Evolutionary conservation across 2,329 filamentous ascomycete species (phyloP).

Genomic region (Arthroderma sp.): DNA sequence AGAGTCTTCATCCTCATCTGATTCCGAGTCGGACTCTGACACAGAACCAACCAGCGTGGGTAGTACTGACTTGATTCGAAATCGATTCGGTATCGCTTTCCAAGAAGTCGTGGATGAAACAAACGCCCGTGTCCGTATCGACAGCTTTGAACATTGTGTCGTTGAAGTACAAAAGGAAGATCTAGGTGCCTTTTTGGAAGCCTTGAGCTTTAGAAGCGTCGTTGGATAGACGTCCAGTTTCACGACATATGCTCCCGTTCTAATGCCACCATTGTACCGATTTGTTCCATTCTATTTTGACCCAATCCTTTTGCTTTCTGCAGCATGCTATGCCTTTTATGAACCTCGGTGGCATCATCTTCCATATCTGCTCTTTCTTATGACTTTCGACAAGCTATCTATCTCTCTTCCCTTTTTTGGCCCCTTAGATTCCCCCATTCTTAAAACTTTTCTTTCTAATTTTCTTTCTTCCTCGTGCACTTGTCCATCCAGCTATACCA

Average conservation of each 20-base stretch:
- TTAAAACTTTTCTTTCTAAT: background rate
- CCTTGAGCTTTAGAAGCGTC: slow-evolving; percentile 80
- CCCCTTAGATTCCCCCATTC: background rate
- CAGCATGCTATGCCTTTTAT: background rate
- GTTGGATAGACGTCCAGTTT: slow-evolving; percentile 35
- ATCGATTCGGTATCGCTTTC: slow-evolving; percentile 88
- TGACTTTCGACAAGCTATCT: too few species aligned
- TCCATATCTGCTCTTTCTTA: background rate
- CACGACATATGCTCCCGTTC: background rate
- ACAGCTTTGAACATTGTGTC: slow-evolving; percentile 94
- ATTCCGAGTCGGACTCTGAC: slow-evolving; percentile 24
- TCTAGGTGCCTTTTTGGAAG: slow-evolving; percentile 77
- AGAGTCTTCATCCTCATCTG: slow-evolving; percentile 43
- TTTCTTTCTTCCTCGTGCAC: background rate
- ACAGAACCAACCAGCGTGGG: slow-evolving; percentile 43
- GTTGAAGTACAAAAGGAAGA: slow-evolving; percentile 98
- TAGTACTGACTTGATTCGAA: slow-evolving; percentile 57
- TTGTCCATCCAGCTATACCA: background rate
- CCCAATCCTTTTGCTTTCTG: background rate
- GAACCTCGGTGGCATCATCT: background rate
- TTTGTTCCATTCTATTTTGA: background rate
- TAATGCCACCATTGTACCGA: background rate
- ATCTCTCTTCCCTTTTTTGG: too few species aligned
- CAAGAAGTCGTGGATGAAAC: slow-evolving; percentile 90
- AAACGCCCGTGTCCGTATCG: slow-evolving; percentile 75